Percentiles rank a stretch among this genome's conserved stretches.
phyloP scores from a whole-genome alignment of 176 grass and related monocot genomes.

The Elaeis guineensis region DNA sequence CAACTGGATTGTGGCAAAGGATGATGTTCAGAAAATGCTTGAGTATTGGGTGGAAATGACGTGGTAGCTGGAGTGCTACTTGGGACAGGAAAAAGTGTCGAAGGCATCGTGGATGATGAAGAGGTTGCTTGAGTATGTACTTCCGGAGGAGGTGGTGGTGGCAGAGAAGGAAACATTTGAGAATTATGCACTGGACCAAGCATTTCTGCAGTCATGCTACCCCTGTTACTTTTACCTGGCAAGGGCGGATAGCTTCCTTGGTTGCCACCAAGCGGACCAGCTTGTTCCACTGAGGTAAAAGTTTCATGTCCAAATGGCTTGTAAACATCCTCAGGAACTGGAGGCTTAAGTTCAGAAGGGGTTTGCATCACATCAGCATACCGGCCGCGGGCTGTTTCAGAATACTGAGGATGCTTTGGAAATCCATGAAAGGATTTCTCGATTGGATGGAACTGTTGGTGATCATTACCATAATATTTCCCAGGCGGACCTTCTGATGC shows the following conservation, averaged over 20 bases:
- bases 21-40: conserved; percentile 27
- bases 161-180: conserved; percentile 4
- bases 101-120: conserved; percentile 17
- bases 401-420: conserved; percentile 1
- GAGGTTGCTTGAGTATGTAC: conserved; percentile 14
- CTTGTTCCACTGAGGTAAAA: background rate
- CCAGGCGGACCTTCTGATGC: background rate
- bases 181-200: background rate
- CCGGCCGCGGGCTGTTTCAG: background rate
- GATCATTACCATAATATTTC: background rate
- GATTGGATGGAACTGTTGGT: background rate
- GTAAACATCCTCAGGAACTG: background rate
- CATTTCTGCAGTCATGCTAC: background rate
- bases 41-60: conserved; percentile 16
- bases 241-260: background rate
- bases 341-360: conserved; percentile 6
- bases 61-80: conserved; percentile 14
- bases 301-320: conserved; percentile 2
- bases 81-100: conserved; percentile 57
- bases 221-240: background rate
- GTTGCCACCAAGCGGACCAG: background rate
- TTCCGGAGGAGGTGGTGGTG: conserved; percentile 22
- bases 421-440: background rate
- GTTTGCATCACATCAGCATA: background rate
- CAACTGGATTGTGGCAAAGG: conserved; percentile 20